Evolutionary conservation across 129 eudicot species (phyloP).

Genomic region (Flaveria ramosissima): DNA sequence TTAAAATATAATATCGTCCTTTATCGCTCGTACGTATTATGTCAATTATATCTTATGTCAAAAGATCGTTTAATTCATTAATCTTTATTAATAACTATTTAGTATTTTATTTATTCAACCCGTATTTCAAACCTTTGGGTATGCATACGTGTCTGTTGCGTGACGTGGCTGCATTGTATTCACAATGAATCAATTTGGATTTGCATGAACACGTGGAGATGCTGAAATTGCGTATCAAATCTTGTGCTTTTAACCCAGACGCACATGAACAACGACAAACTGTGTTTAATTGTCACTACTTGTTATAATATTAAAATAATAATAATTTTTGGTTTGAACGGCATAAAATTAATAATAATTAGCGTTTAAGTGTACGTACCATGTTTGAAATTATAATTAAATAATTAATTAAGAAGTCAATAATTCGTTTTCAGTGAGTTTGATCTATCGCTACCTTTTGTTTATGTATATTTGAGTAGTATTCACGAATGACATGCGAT

Average conservation of each 20-base stretch:
- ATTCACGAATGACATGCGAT: no score
- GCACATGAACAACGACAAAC: conserved; percentile 15
- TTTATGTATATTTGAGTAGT: not conserved
- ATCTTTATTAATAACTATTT: no score
- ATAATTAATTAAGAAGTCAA: no score
- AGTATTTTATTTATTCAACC: no score
- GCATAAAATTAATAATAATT: no score
- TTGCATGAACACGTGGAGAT: conserved; percentile 3
- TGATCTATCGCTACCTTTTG: not conserved
- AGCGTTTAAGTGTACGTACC: not conserved
- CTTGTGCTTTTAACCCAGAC: not conserved
- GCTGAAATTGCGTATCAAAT: conserved; percentile 23
- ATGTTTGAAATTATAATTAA: not conserved
- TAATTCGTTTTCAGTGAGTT: conserved; percentile 7
- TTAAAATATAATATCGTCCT: no score
- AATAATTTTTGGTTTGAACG: no score
- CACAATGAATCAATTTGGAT: not conserved
- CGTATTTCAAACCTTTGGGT: no score
- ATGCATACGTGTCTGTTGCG: no score
- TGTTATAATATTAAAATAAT: not conserved
- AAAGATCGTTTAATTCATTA: no score
- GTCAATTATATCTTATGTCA: no score
- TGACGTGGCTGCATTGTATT: conserved; percentile 17
- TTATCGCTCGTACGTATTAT: no score
- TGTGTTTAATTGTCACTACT: not conserved